Percentiles rank a stretch among this genome's conserved stretches.
Evolutionary conservation across 192 early-diverging fungal species (phyloP).

Genomic region (Glomus cerebriforme): DNA sequence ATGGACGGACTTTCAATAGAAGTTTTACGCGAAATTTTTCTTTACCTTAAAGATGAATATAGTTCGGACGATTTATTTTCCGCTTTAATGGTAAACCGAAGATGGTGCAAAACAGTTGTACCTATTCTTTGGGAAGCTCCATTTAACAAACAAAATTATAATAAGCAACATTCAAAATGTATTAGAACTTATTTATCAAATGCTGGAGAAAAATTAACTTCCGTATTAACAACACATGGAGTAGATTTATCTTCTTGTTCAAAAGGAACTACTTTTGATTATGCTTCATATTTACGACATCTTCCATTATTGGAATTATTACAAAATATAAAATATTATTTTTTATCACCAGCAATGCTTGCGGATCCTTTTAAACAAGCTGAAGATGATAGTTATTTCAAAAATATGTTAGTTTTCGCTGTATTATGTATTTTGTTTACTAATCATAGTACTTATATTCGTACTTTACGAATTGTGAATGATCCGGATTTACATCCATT

Average conservation of each 20-base stretch:
- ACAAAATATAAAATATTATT: not conserved
- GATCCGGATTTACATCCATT: not conserved
- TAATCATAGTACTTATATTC: not conserved
- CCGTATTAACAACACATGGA: not conserved
- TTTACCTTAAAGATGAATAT: not conserved
- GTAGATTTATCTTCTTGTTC: not conserved
- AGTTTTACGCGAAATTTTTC: not conserved
- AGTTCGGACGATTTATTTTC: not conserved
- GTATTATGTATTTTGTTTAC: not conserved
- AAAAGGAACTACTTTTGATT: not conserved
- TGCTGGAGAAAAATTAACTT: not conserved
- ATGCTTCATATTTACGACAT: not conserved
- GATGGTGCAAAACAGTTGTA: not conserved
- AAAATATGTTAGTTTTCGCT: not conserved
- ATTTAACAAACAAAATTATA: not conserved
- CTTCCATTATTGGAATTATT: not conserved
- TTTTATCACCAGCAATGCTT: not conserved
- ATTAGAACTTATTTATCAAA: not conserved
- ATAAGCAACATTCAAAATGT: not conserved
- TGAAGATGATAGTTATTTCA: not conserved
- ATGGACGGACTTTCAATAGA: not conserved
- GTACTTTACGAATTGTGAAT: not conserved
- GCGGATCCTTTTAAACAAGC: not conserved
- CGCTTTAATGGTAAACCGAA: not conserved
- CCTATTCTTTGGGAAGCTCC: not conserved